Base-by-base conservation (phyloP, 495 filamentous ascomycete species). In the Podospora pseudoanserina region DNA sequence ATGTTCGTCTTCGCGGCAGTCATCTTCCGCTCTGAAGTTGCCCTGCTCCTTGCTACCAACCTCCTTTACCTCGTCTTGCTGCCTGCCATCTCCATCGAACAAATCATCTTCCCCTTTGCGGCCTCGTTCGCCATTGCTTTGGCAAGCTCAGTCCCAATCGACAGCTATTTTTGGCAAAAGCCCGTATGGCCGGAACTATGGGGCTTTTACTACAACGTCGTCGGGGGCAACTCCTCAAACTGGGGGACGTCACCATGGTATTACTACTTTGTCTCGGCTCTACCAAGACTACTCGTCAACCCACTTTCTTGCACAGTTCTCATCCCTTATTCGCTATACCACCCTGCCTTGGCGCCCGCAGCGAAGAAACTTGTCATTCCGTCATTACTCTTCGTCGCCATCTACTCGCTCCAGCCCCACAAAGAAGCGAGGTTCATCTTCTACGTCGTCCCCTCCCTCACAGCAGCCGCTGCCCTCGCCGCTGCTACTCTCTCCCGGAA, bases 361-460 rank as follows among this genome's bases (percentile, higher is more conserved):
- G 85, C 85, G 3, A 64, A 80, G 5, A 83, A 84, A 18, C 75
- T 96, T 19, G 75, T 91, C 2, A 66, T 89, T 27, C 93, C 96
- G 0, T 83, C 85, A 4, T 54, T 95, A 3, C 73, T 84, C 20
- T 99, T 96, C 72, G 82, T 95, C 5, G 84, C 85, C 0, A 76
- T 95, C 53, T 99, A 97, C 80, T 94, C 91, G 60, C 60, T 85
- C 6, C 89, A 96, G 58, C 94, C 95, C 4, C 95, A 99, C 79
- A 99, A 99, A 77, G 95, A 99, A 79, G 91, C 92, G 81, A 90
- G 95, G 20, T 99, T 99, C 81, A 90, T 99, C 70, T 83, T 98
- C 67, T 98, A 98, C 79, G 82, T 87, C 71, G 83, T 96, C 57
- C 96, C 96, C 0, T 81, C 88, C 0, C 79, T 97, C 5, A 97